Evolutionary conservation across 1,284 basidiomycete species (phyloP).

Genomic region (Meira nashicola): DNA sequence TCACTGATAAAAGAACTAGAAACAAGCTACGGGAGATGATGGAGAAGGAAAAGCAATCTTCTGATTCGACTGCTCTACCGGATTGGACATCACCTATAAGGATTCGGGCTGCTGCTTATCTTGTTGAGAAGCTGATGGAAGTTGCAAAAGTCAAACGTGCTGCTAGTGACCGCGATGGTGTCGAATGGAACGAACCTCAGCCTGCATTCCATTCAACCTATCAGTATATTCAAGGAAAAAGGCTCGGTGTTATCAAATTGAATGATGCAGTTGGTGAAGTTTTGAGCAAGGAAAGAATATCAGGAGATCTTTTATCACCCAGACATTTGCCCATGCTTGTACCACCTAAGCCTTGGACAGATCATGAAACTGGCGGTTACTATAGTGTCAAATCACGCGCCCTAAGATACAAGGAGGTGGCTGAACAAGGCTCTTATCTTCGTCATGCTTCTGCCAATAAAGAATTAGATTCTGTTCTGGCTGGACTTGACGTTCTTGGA

Average conservation of each 20-base stretch:
- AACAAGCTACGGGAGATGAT: not conserved
- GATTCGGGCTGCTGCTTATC: slow-evolving; percentile 73
- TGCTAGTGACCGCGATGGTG: slow-evolving; percentile 41
- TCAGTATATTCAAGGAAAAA: slow-evolving; percentile 86
- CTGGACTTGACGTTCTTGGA: slow-evolving; percentile 83
- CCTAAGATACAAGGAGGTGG: slow-evolving; percentile 89
- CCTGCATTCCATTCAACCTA: slow-evolving; percentile 89
- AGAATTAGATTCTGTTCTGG: slow-evolving; percentile 77
- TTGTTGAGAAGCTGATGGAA: slow-evolving; percentile 79
- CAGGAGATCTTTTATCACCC: slow-evolving; percentile 77
- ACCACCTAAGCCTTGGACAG: slow-evolving; percentile 80
- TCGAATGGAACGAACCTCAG: slow-evolving; percentile 64
- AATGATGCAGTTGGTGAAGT: slow-evolving; percentile 76
- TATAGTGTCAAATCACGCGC: slow-evolving; percentile 54
- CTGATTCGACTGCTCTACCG: slow-evolving; percentile 53
- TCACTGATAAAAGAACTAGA: not conserved
- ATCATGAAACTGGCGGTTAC: slow-evolving; percentile 77
- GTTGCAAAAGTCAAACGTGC: slow-evolving; percentile 71
- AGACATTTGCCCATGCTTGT: slow-evolving; percentile 94
- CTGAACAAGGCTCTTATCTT: slow-evolving; percentile 80
- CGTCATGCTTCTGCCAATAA: slow-evolving; percentile 69
- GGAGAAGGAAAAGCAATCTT: not conserved
- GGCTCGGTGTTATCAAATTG: slow-evolving; percentile 81
- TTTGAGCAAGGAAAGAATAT: slow-evolving; percentile 67
- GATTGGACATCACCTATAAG: slow-evolving; percentile 69